Base-by-base conservation (phyloP, 2,329 filamentous ascomycete species). In the Fusarium abutilonis region DNA sequence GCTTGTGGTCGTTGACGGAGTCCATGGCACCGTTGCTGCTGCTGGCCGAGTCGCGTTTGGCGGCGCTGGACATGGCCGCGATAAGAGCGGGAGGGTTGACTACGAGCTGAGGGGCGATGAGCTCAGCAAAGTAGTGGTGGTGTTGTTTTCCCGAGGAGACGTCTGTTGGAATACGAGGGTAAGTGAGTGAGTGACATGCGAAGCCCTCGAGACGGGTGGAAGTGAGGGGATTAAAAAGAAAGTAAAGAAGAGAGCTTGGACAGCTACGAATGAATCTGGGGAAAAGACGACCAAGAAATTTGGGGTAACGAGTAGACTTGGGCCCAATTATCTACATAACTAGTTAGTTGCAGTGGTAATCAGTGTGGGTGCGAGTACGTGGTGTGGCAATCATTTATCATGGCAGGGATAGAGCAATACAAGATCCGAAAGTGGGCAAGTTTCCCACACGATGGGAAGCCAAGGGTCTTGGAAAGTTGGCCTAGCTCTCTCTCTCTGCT, bases 1-100 rank as follows among this genome's bases (percentile, higher is more conserved):
- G 56, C 65, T 74, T 76, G 57, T 63, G 53, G 41, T 73, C 70
- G 52, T 59, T 60, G 45, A 52, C 60, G 31, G 61, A 54, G 15
- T 64, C 61, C 61, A 64, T 64, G 36, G 36, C 61, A 38, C 60
- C 61, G 7, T 49, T 57, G 42, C 52, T 63, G 31, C 53, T 59
- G 56, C 54, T 59, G 53, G 50, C 52, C 38, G 69, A 65, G 58
- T 70, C 61, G 53, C 54, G 57, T 54, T 73, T 68, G 59, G 55
- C 50, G 48, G 55, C 50, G 49, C 53, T 40, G 49, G 60, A 58
- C 44, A 64, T 56, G 45, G 54, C 52, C 60, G 38, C 36, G 47
- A 41, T 40, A 4, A 23, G 13, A 15, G 36, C 10, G 34, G 15
- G 42, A 23, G 23, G 17, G 48, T 11, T 28, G 34, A 41, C 23